Evolutionary conservation across 2,329 filamentous ascomycete species (phyloP).

Genomic region (Penicillium polonicum): DNA sequence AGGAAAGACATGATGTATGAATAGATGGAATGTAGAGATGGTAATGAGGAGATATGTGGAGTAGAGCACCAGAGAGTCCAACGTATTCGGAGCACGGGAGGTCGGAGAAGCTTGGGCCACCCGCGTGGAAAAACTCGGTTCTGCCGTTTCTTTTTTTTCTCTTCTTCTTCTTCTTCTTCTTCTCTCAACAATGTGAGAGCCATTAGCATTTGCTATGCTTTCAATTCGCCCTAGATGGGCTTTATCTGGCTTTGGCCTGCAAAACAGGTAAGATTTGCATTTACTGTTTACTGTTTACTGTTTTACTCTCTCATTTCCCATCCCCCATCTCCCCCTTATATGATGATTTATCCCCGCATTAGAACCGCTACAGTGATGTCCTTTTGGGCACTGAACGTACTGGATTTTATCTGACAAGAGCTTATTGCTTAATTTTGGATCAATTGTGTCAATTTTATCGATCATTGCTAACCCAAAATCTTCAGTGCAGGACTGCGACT

Average conservation of each 20-base stretch:
- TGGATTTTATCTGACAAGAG: constrained; percentile 20
- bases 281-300: constrained; percentile 2
- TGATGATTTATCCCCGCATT: constrained; percentile 48
- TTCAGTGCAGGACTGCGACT: constrained; percentile 29
- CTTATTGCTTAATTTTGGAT: constrained; percentile 19
- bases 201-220: constrained; percentile 35
- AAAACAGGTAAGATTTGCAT: constrained; percentile 36
- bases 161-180: constrained; percentile 14
- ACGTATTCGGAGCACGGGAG: constrained; percentile 13
- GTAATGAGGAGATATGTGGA: constrained; percentile 6
- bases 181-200: constrained; percentile 26
- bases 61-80: constrained; percentile 5
- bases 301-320: constrained; percentile 4
- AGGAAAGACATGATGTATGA: constrained; percentile 66
- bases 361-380: constrained; percentile 70
- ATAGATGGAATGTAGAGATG: constrained; percentile 10
- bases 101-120: constrained; percentile 32
- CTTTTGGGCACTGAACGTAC: constrained; percentile 44
- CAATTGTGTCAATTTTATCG: constrained; percentile 7
- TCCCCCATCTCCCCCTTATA: constrained; percentile 18
- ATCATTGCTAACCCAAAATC: constrained; percentile 24
- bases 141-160: constrained; percentile 15
- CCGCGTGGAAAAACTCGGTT: constrained; percentile 23
- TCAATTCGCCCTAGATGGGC: constrained; percentile 39
- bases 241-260: constrained; percentile 31